Evolutionary conservation across 2,329 filamentous ascomycete genomes (phyloP), one percentile per base, ranked within the genome.

Genomic region (Calycina herbarum): DNA sequence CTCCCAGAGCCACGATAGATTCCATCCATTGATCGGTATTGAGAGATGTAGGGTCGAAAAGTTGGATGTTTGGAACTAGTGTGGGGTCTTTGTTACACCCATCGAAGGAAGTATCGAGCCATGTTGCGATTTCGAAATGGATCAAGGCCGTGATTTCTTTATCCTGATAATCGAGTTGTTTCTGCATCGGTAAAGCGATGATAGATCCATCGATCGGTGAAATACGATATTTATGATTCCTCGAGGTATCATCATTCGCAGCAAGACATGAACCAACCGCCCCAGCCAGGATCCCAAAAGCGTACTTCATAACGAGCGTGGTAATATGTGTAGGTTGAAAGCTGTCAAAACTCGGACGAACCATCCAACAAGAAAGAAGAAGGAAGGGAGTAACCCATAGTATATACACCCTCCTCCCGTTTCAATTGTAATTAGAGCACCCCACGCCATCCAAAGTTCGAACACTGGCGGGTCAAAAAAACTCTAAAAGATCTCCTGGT

Each of bases 11-110:
- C 20, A 59, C 63, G 45, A 72, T 71, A 6, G 69, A 67, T 33
- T 76, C 71, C 70, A 75, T 71, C 74, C 74, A 75, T 57, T 68
- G 72, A 64, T 74, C 71, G 2, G 72, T 74, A 59, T 73, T 69
- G 51, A 74, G 64, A 51, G 70, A 54, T 1, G 64, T 66, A 2
- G 71, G 72, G 54, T 70, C 66, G 31, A 73, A 73, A 6, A 71
- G 65, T 11, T 51, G 54, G n/a, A 67, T 61, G 10, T 63, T 63
- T 5, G 72, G 72, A 6, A 74, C 72, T n/a, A 73, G 64, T 2
- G 66, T 66, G 2, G 71, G 71, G 20, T 70, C 70, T 42, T 68
- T 67, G 65, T 74, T 74, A 67, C 72, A 74, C n/a, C 72, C 72
- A 57, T 74, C 72, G n/a, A 27, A 54, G 2, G 20, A 24, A 42